These are phyloP conservation scores for Irpex sp. DNA, from an alignment of 1,284 basidiomycete species.

Conservation along the genomic window DNA sequence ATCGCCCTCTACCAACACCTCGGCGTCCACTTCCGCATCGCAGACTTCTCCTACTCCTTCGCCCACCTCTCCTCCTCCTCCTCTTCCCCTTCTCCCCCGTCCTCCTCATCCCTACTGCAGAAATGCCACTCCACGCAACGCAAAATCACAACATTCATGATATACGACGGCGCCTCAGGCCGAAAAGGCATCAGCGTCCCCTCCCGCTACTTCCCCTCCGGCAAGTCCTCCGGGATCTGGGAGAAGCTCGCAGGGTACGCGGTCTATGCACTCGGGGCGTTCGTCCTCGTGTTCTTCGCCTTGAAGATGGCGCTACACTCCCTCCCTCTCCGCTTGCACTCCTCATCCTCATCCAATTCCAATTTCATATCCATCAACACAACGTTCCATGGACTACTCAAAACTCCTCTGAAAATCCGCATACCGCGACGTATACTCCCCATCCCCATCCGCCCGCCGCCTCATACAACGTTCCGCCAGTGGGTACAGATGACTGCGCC, in stretches of 20 bases:
- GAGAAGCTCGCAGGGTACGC: constrained; percentile 7
- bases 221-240: neutral
- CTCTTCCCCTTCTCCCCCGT: too few species aligned
- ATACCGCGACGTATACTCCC: neutral
- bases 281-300: constrained; percentile 47
- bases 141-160: constrained; percentile 42
- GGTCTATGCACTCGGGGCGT: constrained; percentile 29
- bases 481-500: constrained; percentile 44
- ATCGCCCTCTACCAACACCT: constrained; percentile 57
- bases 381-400: too few species aligned
- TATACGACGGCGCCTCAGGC: constrained; percentile 65
- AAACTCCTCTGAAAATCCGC: neutral
- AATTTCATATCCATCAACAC: neutral
- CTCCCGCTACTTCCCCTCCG: constrained; percentile 26
- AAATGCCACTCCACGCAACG: constrained; percentile 16
- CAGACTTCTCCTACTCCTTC: constrained; percentile 69
- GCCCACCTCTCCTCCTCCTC: constrained; percentile 40
- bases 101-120: too few species aligned
- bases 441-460: constrained; percentile 11
- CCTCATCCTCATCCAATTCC: too few species aligned
- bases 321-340: too few species aligned
- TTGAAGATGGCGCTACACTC: constrained; percentile 48
- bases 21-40: constrained; percentile 44
- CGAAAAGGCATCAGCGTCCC: constrained; percentile 47
- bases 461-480: constrained; percentile 38